Conservation (phyloP, 345 rosid genomes). For the Brassica incana region DNA sequence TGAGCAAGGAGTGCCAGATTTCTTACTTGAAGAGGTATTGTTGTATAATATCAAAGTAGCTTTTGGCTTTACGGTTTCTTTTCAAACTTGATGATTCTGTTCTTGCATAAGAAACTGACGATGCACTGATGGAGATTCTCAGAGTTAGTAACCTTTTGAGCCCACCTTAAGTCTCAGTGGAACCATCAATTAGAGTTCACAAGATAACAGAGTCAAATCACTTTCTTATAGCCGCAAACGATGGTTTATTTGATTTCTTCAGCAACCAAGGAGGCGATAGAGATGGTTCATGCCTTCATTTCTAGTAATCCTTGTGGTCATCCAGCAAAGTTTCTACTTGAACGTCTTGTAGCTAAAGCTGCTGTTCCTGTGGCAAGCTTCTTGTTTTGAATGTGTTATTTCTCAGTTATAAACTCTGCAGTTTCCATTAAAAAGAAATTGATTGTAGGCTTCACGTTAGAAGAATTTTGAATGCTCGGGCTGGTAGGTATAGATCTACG, state of each 20-base stretch:
- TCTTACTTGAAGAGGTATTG: conserved; percentile 65
- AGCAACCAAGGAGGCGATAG: conserved; percentile 74
- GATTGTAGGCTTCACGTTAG: no score
- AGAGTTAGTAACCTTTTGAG: conserved; percentile 81
- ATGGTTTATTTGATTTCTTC: conserved; percentile 88
- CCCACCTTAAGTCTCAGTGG: conserved; percentile 88
- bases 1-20: no score
- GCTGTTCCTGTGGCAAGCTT: conserved; percentile 75
- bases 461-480: no score
- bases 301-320: conserved; percentile 66
- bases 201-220: conserved; percentile 70
- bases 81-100: background rate
- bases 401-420: background rate
- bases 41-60: conserved; percentile 20
- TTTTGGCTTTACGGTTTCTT: background rate
- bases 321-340: conserved; percentile 87
- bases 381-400: background rate
- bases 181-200: conserved; percentile 77
- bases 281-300: conserved; percentile 61
- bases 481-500: no score
- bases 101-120: conserved; percentile 65
- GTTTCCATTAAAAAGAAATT: background rate
- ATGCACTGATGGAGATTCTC: conserved; percentile 94
- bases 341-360: conserved; percentile 78
- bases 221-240: conserved; percentile 88